Evolutionary conservation across 1,139 yeast species (phyloP), one percentile per base, ranked within the genome.

Genomic region (Kazachstania sp.): DNA sequence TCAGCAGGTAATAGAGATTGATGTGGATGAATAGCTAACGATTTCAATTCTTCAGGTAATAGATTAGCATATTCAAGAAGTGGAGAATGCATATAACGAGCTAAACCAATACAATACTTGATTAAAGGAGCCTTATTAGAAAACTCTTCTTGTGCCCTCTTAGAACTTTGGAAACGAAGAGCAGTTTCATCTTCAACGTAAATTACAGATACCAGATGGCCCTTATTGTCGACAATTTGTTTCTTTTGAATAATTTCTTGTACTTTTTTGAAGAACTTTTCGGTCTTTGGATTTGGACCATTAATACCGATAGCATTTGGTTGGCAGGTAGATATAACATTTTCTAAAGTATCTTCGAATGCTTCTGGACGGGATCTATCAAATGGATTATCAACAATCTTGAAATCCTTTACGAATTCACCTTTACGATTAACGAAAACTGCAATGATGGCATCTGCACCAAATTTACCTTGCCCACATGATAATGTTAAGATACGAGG

Each of bases 121-220:
- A 83, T 82, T 51, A 88, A 73, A 1, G 86, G 75, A 1, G 96
- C 82, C 55, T 86, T 85, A 59, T 86, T 95, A n/a, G 95, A 81
- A 63, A 85, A 86, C 63, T 92, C 97, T 41, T 74, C 71, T 13
- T 69, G 69, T 0, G 96, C 95, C 51, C 90, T 75, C 35, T 73
- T 77, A 0, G 96, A 86, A 60, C 83, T 79, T 65, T 90, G 95
- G 63, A 76, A 92, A 52, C 94, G 75, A 48, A 95, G 73, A 0
- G 98, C 97, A 32, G 95, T 88, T 64, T 92, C 98, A 64, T 92
- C 97, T 57, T 84, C 86, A 31, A 86, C 95, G 81, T 88, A 92
- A 15, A 88, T 71, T 3, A 86, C 79, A 11, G 69, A 70, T 30
- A 69, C 50, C 11, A 55, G 49, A 20, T 60, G 61, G 15, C 68